Conservation (phyloP, 495 filamentous ascomycete species). For the Hyaloscypha variabilis region DNA sequence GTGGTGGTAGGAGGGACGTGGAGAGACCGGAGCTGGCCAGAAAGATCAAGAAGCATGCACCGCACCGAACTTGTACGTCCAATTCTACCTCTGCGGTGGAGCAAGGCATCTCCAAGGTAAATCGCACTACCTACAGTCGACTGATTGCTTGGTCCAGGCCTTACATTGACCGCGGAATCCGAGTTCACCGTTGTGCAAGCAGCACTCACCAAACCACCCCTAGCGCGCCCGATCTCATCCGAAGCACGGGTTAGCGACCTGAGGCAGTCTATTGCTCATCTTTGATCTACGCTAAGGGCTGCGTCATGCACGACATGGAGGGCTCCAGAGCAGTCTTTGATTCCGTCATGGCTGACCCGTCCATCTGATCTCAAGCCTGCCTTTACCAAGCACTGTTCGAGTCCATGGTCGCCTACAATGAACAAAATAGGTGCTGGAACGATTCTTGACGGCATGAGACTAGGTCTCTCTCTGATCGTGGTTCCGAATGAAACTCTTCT, state of each 20-base stretch:
- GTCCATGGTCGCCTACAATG: constrained; percentile 94
- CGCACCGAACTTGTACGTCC: constrained; percentile 77
- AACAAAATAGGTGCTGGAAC: constrained; percentile 86
- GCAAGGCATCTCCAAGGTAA: neutral
- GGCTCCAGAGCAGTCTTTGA: constrained; percentile 84
- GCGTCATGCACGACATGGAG: constrained; percentile 86
- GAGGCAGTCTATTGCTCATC: constrained; percentile 96
- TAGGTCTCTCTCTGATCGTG: constrained; percentile 70
- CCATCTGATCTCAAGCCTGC: constrained; percentile 73
- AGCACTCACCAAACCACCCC: constrained; percentile 44
- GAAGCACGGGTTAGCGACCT: constrained; percentile 68
- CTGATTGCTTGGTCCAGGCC: constrained; percentile 51
- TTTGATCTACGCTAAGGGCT: constrained; percentile 94
- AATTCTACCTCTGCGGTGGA: neutral
- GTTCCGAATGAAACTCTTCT: constrained; percentile 84
- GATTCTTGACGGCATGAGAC: constrained; percentile 78
- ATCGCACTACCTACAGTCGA: neutral
- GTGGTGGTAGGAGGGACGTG: too few relatives aligned
- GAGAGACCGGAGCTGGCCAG: constrained; percentile 85
- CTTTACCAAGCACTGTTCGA: constrained; percentile 96
- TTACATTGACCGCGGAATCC: constrained; percentile 72
- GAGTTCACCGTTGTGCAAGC: constrained; percentile 65
- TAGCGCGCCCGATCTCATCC: constrained; percentile 70
- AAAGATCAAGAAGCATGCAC: constrained; percentile 92
- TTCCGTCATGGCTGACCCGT: constrained; percentile 64